Evolutionary conservation across 164 flowering plant species (phyloP).

Genomic region (Houttuynia cordata): DNA sequence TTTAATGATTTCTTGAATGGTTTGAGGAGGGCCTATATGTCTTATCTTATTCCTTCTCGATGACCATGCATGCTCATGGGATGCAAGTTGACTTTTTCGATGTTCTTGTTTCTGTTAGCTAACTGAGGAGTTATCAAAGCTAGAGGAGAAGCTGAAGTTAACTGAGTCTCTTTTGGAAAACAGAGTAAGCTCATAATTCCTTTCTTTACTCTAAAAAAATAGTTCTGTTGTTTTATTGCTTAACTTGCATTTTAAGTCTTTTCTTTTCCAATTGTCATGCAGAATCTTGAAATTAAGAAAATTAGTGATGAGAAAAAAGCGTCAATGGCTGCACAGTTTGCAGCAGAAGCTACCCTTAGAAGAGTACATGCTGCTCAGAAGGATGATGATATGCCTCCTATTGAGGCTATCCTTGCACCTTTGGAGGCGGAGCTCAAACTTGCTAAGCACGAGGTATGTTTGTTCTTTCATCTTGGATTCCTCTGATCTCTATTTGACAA

Average conservation of each 20-base stretch:
- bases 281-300: conserved; percentile 69
- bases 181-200: conserved; percentile 26
- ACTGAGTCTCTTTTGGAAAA: conserved; percentile 50
- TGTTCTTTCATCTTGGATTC: too few relatives aligned
- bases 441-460: conserved; percentile 47
- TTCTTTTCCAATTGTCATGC: conserved; percentile 6
- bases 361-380: conserved; percentile 79
- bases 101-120: conserved; percentile 21
- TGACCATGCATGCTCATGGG: too few relatives aligned
- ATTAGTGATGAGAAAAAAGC: conserved; percentile 69
- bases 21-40: too few relatives aligned
- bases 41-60: too few relatives aligned
- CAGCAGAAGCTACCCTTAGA: conserved; percentile 76
- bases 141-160: conserved; percentile 49
- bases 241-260: neutral
- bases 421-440: conserved; percentile 72
- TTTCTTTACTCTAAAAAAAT: neutral
- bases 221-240: conserved; percentile 1
- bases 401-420: conserved; percentile 71
- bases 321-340: conserved; percentile 66
- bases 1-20: too few relatives aligned
- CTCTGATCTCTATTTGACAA: too few relatives aligned
- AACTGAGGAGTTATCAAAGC: conserved; percentile 44
- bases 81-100: too few relatives aligned
- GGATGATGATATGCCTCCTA: conserved; percentile 81